A percentile compares a stretch with the other conserved stretches of the same genome.
Conservation (phyloP, 164 flowering plant species). For the Aristolochia fimbriata region DNA sequence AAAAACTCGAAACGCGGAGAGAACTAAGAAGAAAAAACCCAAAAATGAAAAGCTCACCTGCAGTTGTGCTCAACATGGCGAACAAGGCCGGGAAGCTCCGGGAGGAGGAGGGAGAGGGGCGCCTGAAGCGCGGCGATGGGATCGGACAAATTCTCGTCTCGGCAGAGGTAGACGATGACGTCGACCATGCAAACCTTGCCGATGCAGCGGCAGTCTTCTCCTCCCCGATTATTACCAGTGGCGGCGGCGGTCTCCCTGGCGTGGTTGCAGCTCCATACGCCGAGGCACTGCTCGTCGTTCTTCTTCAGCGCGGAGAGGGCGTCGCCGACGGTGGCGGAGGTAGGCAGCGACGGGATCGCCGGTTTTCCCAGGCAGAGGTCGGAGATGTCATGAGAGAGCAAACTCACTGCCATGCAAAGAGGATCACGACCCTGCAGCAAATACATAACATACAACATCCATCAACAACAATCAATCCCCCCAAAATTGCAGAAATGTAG, state of each 20-base stretch:
- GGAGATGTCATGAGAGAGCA: slow-evolving; percentile 46
- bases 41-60: neutral
- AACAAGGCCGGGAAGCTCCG: slow-evolving; percentile 25
- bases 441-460: too few species aligned
- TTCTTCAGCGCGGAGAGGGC: slow-evolving; percentile 47
- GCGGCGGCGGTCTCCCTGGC: neutral
- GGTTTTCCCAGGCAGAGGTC: slow-evolving; percentile 83
- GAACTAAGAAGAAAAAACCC: too few species aligned
- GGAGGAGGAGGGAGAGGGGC: slow-evolving; percentile 46
- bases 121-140: slow-evolving; percentile 49
- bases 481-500: too few species aligned
- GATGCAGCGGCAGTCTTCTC: slow-evolving; percentile 39
- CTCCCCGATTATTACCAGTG: neutral
- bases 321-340: slow-evolving; percentile 41
- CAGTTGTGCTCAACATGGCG: slow-evolving; percentile 60
- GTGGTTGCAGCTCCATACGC: slow-evolving; percentile 68
- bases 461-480: too few species aligned
- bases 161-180: slow-evolving; percentile 50
- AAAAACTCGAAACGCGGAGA: too few species aligned
- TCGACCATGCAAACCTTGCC: slow-evolving; percentile 88
- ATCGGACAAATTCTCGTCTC: slow-evolving; percentile 38
- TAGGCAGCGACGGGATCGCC: slow-evolving; percentile 32
- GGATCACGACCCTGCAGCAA: too few species aligned
- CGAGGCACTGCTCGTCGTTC: slow-evolving; percentile 44
- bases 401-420: slow-evolving; percentile 70